Base-by-base conservation (phyloP, 768 basidiomycete species). In the Serendipita sp. region DNA sequence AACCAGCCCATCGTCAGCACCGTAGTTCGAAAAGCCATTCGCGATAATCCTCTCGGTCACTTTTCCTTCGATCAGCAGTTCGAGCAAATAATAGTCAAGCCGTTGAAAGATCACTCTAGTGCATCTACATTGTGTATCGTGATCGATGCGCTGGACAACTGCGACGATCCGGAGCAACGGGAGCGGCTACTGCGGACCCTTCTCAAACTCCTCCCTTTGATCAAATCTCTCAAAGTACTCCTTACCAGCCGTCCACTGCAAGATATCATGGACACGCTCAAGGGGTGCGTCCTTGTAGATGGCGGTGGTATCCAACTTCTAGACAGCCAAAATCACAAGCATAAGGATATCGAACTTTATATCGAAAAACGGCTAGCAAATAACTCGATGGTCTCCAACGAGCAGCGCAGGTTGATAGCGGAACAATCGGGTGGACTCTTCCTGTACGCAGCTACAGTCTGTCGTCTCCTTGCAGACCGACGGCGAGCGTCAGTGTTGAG, bases 91-190 rank as follows among this genome's bases (percentile, higher is more conserved):
- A 9, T 48, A 20, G n/a, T 48, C 7, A 17, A 48, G 45, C 45
- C 45, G n/a, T 9, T 48, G 9, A 7, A 48, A 17, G 9, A 48
- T 7, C 9, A 17, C n/a, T 9, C 20, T 9, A 17, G 26, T n/a
- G 45, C 7, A 5, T 9, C 7, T 17, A 5, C 45, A 7, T 4
- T 58, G 22, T 28, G 22, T n/a, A 17, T 58, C 53, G 53, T 58
- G 22, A 58, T 58, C n/a, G 53, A 58, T 28, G 53, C 17, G 17
- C 13, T 58, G 17, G 53, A 58, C 53, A 58, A 58, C 28, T 58
- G 53, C 45, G 45, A 48, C 9, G n/a, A 48, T 33, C 26, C 7
- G 9, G 53, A 58, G 17, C 17, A 33, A 17, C 53, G 53, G 17
- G 53, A 31, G 31, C 17, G 11, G 17, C 53, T 58, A 7, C 53